phyloP scores from a whole-genome alignment of 1,284 basidiomycete genomes.

The Malassezia yamatoensis region DNA sequence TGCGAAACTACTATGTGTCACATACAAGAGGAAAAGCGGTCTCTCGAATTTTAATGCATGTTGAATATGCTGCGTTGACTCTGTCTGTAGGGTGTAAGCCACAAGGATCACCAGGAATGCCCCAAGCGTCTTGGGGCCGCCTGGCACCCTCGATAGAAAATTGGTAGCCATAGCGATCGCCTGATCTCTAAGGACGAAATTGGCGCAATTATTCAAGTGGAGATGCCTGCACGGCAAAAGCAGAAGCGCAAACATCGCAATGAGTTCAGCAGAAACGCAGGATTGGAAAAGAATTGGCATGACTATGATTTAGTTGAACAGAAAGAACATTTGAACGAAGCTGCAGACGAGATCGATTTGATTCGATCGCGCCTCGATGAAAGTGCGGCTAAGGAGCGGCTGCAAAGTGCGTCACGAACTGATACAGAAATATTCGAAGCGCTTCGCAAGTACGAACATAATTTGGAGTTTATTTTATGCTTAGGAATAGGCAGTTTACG shows the following conservation, averaged over 20 bases:
- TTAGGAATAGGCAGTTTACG: conserved; percentile 9
- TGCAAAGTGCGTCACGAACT: not conserved
- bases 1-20: conserved; percentile 40
- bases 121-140: conserved; percentile 20
- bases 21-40: conserved; percentile 38
- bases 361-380: no score
- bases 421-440: not conserved
- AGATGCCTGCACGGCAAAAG: no score
- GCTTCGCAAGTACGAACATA: not conserved
- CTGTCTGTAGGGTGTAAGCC: conserved; percentile 44
- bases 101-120: conserved; percentile 35
- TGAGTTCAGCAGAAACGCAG: no score
- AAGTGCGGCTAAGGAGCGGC: not conserved
- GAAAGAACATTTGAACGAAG: not conserved
- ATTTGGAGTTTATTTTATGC: not conserved
- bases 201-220: no score
- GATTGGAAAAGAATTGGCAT: no score
- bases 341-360: no score
- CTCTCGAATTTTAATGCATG: conserved; percentile 37
- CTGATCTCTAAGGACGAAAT: no score
- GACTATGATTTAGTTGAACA: not conserved
- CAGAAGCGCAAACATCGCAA: no score
- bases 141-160: conserved; percentile 9
- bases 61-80: conserved; percentile 45
- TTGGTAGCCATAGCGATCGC: not conserved